These are phyloP conservation scores for Breviolum minutum DNA, from an alignment of 73 alveolate genomes.

Conservation along the genomic window DNA sequence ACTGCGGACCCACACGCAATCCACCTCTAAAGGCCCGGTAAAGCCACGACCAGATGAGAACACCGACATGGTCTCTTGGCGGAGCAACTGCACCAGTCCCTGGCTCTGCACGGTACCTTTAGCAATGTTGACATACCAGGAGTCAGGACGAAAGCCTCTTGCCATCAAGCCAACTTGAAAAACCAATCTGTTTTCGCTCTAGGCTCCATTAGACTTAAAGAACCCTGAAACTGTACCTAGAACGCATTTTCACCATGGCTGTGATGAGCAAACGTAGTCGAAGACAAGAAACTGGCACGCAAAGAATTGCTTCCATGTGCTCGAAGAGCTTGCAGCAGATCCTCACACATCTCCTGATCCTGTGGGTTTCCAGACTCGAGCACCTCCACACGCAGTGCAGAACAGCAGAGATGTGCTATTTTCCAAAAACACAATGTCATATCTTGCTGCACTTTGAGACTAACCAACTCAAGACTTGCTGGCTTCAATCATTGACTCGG, in stretches of 20 bases:
- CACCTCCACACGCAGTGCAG: background rate
- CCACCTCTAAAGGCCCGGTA: background rate
- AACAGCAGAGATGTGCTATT: background rate
- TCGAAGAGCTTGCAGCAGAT: background rate
- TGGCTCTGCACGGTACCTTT: constrained; percentile 10
- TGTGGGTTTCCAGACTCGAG: constrained; percentile 12
- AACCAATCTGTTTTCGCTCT: no score
- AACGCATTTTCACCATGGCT: no score
- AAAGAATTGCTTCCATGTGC: constrained; percentile 24
- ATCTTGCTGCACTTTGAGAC: no score
- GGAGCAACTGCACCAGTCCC: constrained; percentile 1
- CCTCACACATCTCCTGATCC: constrained; percentile 12
- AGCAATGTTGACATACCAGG: background rate
- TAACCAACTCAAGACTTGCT: no score
- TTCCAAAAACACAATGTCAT: no score
- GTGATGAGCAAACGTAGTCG: no score
- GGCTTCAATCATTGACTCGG: background rate
- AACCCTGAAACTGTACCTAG: no score
- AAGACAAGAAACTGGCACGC: constrained; percentile 8
- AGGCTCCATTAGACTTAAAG: no score
- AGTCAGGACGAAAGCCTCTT: no score
- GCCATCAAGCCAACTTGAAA: no score
- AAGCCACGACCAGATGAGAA: constrained; percentile 21
- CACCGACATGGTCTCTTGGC: background rate
- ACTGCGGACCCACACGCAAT: background rate